These are phyloP conservation scores for Fusarium sp. DNA, from an alignment of 2,329 filamentous ascomycete genomes.

Conservation along the genomic window DNA sequence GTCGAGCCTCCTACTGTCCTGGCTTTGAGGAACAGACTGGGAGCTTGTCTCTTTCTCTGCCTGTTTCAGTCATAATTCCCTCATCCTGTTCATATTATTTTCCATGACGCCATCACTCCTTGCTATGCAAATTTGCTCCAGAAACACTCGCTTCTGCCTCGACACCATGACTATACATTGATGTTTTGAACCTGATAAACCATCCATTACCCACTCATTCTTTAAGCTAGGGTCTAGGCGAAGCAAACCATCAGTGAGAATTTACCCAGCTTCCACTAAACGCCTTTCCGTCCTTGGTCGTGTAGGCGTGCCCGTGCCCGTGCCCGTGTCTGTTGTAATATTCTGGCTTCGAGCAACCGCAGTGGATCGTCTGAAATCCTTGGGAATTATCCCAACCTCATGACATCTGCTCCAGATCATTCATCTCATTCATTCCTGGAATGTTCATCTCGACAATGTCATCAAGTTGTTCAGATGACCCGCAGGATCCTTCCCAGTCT, in stretches of 20 bases:
- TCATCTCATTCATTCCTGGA: constrained; percentile 53
- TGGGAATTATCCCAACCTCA: background rate
- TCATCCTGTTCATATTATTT: background rate
- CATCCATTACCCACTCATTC: background rate
- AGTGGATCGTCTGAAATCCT: background rate
- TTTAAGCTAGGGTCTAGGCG: constrained; percentile 18
- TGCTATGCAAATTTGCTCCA: constrained; percentile 39
- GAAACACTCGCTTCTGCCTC: constrained; percentile 18
- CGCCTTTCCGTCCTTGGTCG: background rate
- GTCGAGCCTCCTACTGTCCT: background rate
- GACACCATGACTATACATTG: background rate
- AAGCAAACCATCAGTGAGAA: constrained; percentile 15
- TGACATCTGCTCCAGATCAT: constrained; percentile 46
- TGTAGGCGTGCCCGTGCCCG: background rate
- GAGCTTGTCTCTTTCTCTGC: background rate
- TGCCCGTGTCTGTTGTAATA: background rate
- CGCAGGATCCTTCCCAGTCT: constrained; percentile 66
- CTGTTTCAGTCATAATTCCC: background rate
- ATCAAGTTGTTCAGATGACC: constrained; percentile 65
- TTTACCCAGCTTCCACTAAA: background rate
- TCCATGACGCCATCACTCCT: constrained; percentile 40
- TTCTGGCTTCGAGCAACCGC: background rate
- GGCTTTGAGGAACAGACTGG: background rate
- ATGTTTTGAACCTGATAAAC: background rate
- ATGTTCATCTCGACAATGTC: constrained; percentile 58